Evolutionary conservation across 257 asterid species (phyloP).

Genomic region (Primulina tabacum): DNA sequence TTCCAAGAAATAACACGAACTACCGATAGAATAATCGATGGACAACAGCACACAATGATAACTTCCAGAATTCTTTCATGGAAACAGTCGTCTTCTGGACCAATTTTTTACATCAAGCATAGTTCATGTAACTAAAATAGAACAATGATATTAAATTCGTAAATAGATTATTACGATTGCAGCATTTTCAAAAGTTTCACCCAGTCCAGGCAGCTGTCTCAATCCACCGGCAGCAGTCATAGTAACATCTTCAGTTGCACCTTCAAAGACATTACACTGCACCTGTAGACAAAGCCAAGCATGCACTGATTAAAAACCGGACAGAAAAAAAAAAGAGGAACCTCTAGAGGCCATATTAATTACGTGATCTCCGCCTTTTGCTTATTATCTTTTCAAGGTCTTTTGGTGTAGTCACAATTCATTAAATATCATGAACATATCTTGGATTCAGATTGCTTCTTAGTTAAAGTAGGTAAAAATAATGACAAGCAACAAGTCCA

Average conservation of each 20-base stretch:
- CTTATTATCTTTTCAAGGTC: neutral
- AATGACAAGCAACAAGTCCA: no score
- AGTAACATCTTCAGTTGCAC: conserved; percentile 82
- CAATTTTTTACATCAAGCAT: neutral
- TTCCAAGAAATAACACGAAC: no score
- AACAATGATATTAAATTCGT: no score
- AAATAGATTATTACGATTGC: conserved; percentile 12
- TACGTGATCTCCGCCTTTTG: neutral
- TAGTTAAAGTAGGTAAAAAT: no score
- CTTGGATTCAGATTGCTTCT: no score
- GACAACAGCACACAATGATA: neutral
- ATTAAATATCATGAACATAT: neutral
- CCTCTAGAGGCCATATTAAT: no score
- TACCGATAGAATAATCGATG: neutral
- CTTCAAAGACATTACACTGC: conserved; percentile 90
- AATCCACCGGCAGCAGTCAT: conserved; percentile 91
- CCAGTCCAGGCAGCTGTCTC: conserved; percentile 80
- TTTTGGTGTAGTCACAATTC: neutral
- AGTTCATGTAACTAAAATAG: no score
- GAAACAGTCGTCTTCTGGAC: conserved; percentile 2
- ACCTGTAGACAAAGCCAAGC: conserved; percentile 42
- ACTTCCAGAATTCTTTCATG: conserved; percentile 6
- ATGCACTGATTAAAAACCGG: neutral
- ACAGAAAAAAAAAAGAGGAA: no score
- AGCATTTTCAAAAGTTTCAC: conserved; percentile 70